A percentile compares a stretch with the other conserved stretches of the same genome.
Conservation (phyloP, 768 basidiomycete genomes). For the Pulveroboletus sp. region DNA sequence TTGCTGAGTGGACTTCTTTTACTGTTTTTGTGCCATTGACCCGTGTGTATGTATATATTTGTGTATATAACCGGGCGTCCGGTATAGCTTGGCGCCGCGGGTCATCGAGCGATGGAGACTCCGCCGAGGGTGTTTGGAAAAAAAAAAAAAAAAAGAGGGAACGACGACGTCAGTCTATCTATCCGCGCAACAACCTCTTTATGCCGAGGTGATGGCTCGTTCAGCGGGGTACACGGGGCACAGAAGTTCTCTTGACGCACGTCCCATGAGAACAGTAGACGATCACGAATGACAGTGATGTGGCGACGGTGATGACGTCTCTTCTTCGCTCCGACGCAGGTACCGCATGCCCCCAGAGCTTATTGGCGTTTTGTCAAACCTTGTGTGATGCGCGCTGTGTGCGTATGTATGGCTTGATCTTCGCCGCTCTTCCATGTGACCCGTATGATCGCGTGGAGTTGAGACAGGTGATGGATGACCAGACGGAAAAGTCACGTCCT, state of each 20-base stretch:
- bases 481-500: neutral
- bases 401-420: too few species aligned
- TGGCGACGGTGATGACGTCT: neutral
- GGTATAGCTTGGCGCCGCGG: too few species aligned
- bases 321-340: constrained; percentile 5
- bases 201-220: too few species aligned
- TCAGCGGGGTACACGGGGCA: too few species aligned
- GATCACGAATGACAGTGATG: too few species aligned
- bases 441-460: constrained; percentile 10
- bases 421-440: constrained; percentile 15
- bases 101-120: too few species aligned
- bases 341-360: constrained; percentile 16
- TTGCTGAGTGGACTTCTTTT: too few species aligned
- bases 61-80: too few species aligned
- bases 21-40: too few species aligned
- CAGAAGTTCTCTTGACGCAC: too few species aligned
- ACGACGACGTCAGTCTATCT: neutral
- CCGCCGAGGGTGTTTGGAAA: too few species aligned
- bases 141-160: constrained; percentile 1
- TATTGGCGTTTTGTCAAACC: constrained; percentile 10
- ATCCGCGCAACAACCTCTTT: constrained; percentile 1
- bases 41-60: too few species aligned
- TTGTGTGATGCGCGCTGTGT: constrained; percentile 2
- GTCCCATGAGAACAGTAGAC: neutral
- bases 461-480: neutral